phyloP scores from a whole-genome alignment of 306 rosid genomes.

The Dalbergia cochinchinensis region DNA sequence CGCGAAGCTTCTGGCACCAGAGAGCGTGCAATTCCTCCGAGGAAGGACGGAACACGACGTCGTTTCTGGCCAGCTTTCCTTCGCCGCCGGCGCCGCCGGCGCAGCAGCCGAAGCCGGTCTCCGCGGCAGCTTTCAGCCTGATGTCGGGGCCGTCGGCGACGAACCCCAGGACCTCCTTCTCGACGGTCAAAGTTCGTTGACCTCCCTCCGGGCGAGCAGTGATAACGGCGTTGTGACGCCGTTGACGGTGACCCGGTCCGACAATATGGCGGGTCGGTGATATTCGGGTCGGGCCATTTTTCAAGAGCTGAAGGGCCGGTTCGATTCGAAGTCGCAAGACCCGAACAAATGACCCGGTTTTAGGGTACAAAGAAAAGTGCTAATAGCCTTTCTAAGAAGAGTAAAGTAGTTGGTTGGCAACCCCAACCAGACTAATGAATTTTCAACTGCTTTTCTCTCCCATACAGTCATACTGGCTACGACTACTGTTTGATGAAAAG shows the following conservation, averaged over 20 bases:
- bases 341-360: not conserved
- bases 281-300: conserved; percentile 56
- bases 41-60: conserved; percentile 60
- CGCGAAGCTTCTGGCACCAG: conserved; percentile 75
- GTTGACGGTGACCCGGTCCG: conserved; percentile 61
- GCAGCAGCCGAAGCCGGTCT: conserved; percentile 52
- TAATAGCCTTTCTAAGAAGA: conserved; percentile 5
- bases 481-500: not conserved
- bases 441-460: not conserved
- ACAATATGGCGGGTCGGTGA: conserved; percentile 41
- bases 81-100: conserved; percentile 30
- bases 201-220: conserved; percentile 61
- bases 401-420: not conserved
- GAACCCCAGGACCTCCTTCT: conserved; percentile 76
- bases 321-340: not conserved
- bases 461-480: not conserved
- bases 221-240: conserved; percentile 50
- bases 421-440: not conserved
- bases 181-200: conserved; percentile 55
- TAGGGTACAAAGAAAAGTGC: not conserved
- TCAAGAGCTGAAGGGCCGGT: not conserved
- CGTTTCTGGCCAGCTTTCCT: conserved; percentile 58
- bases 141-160: conserved; percentile 61
- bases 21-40: conserved; percentile 60
- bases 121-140: conserved; percentile 64